Percentiles rank a stretch among this genome's conserved stretches.
Conservation (phyloP, 169 alveolate genomes). For the Plasmodium gallinaceum region DNA sequence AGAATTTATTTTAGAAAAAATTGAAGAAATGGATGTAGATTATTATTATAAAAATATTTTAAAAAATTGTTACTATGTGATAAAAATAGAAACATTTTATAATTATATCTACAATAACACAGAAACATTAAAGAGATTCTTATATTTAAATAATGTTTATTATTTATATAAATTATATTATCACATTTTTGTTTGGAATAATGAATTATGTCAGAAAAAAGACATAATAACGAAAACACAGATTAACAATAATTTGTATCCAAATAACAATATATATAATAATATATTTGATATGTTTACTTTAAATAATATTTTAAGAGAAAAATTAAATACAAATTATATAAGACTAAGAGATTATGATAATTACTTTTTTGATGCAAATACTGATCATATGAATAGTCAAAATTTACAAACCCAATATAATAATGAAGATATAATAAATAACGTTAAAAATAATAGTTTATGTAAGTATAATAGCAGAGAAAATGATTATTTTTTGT, state of each 20-base stretch:
- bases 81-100: constrained; percentile 71
- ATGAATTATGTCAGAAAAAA: neutral
- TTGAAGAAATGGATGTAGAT: constrained; percentile 50
- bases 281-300: constrained; percentile 32
- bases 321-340: constrained; percentile 24
- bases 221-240: neutral
- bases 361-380: neutral
- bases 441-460: neutral
- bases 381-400: neutral
- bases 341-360: constrained; percentile 13
- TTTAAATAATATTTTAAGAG: constrained; percentile 32
- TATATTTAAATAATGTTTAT: constrained; percentile 53
- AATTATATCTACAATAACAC: constrained; percentile 54
- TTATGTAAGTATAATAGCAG: neutral
- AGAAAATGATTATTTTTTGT: constrained; percentile 17
- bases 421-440: neutral
- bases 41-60: constrained; percentile 34
- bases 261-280: constrained; percentile 1
- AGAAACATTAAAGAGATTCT: constrained; percentile 33
- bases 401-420: neutral
- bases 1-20: constrained; percentile 56
- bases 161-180: constrained; percentile 61
- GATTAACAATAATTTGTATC: neutral
- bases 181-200: constrained; percentile 59
- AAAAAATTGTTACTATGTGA: constrained; percentile 68